These are phyloP conservation scores for Pleurotus cornucopiae DNA, from an alignment of 768 basidiomycete genomes.

Conservation along the genomic window DNA sequence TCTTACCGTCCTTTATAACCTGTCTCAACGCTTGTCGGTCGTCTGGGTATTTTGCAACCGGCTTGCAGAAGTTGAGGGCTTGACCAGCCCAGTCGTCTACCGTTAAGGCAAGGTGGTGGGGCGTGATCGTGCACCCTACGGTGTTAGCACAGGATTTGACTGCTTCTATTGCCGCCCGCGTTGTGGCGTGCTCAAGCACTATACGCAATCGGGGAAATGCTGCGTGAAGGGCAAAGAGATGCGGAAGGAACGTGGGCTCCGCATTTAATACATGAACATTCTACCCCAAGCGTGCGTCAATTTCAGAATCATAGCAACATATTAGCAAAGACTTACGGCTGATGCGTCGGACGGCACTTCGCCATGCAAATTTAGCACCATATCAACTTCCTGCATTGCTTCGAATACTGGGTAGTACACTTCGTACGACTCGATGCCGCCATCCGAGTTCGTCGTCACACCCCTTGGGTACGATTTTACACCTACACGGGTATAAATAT, in stretches of 20 bases:
- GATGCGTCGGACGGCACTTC: conserved; percentile 87
- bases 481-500: conserved; percentile 28
- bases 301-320: conserved; percentile 4
- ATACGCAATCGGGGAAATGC: conserved; percentile 89
- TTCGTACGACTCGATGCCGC: conserved; percentile 95
- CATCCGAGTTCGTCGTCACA: conserved; percentile 95
- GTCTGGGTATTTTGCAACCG: conserved; percentile 93
- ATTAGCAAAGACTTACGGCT: conserved; percentile 35
- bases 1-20: conserved; percentile 69
- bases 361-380: conserved; percentile 96
- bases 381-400: conserved; percentile 88
- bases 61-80: conserved; percentile 95
- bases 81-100: conserved; percentile 98
- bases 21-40: conserved; percentile 81
- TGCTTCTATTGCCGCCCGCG: conserved; percentile 82
- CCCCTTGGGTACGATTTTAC: conserved; percentile 98
- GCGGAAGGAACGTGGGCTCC: conserved; percentile 84
- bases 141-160: conserved; percentile 76
- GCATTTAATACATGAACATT: conserved; percentile 94
- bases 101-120: conserved; percentile 90
- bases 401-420: conserved; percentile 90
- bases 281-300: conserved; percentile 28
- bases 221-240: conserved; percentile 75
- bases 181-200: conserved; percentile 96
- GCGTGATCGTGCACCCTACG: conserved; percentile 95